Conservation (phyloP, 2,329 filamentous ascomycete genomes). For the Arachnomyces sp. region DNA sequence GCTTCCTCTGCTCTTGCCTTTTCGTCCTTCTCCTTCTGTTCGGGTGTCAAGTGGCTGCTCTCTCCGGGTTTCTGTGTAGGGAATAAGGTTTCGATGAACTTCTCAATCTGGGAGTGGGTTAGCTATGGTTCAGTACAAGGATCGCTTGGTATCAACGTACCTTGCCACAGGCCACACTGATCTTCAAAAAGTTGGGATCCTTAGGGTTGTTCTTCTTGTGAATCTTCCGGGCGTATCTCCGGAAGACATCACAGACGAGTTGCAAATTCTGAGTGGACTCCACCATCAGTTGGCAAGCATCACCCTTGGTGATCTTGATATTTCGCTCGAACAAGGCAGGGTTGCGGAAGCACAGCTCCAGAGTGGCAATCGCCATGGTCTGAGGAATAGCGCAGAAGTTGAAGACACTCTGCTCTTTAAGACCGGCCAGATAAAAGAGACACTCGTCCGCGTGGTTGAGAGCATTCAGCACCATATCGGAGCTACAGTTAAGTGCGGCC, state of each 20-base stretch:
- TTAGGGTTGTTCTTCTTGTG: slow-evolving; percentile 88
- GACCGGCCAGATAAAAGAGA: slow-evolving; percentile 92
- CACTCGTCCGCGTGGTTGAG: slow-evolving; percentile 83
- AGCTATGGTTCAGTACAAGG: slow-evolving; percentile 5
- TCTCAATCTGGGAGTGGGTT: slow-evolving; percentile 59
- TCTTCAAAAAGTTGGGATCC: slow-evolving; percentile 85
- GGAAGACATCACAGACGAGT: slow-evolving; percentile 74
- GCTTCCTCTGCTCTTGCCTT: slow-evolving; percentile 42
- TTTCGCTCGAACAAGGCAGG: slow-evolving; percentile 75
- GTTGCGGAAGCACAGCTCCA: slow-evolving; percentile 89
- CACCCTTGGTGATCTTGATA: slow-evolving; percentile 93
- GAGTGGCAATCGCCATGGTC: slow-evolving; percentile 90
- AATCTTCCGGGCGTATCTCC: slow-evolving; percentile 67
- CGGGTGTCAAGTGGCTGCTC: slow-evolving; percentile 35
- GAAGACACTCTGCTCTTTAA: slow-evolving; percentile 94
- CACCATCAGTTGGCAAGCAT: slow-evolving; percentile 84
- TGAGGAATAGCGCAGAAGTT: slow-evolving; percentile 98
- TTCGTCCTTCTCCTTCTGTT: slow-evolving; percentile 51
- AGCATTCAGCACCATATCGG: slow-evolving; percentile 89
- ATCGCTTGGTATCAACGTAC: slow-evolving; percentile 39
- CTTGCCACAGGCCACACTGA: slow-evolving; percentile 83
- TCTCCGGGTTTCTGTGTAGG: slow-evolving; percentile 67
- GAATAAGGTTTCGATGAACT: slow-evolving; percentile 91
- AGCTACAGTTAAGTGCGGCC: slow-evolving; percentile 73
- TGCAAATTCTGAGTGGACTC: slow-evolving; percentile 85